A percentile compares a stretch with the other conserved stretches of the same genome.
These are phyloP conservation scores for Populus tremula DNA, from an alignment of 345 rosid species.

Conservation along the genomic window DNA sequence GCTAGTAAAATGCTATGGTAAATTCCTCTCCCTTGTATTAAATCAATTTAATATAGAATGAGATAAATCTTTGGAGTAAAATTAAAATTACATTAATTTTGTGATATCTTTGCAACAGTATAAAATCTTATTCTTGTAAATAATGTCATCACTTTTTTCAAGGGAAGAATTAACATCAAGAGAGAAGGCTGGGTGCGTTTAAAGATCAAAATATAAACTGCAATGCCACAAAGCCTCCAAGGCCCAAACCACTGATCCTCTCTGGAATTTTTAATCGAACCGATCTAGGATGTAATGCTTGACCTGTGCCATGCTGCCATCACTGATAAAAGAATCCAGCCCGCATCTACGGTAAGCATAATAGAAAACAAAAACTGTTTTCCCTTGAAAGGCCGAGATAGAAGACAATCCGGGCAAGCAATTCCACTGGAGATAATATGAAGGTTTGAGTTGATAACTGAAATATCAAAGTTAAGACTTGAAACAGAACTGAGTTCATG, in stretches of 20 bases:
- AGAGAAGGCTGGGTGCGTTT: background rate
- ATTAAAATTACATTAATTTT: background rate
- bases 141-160: too few relatives aligned
- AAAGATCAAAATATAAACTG: background rate
- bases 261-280: background rate
- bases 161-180: background rate
- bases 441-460: background rate
- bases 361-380: background rate
- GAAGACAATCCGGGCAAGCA: background rate
- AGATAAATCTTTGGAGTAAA: background rate
- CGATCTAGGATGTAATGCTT: background rate
- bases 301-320: background rate
- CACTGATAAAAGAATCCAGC: background rate
- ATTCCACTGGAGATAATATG: background rate
- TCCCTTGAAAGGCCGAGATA: background rate
- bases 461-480: background rate
- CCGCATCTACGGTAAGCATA: background rate
- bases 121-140: too few relatives aligned
- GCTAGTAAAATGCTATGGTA: too few relatives aligned
- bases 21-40: too few relatives aligned
- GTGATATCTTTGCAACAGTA: background rate
- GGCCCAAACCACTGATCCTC: too few relatives aligned
- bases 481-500: too few relatives aligned
- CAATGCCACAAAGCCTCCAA: background rate
- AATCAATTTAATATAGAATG: too few relatives aligned